These are phyloP conservation scores for Phyllosticta citribraziliensis DNA, from an alignment of 2,329 filamentous ascomycete genomes.

Conservation along the genomic window DNA sequence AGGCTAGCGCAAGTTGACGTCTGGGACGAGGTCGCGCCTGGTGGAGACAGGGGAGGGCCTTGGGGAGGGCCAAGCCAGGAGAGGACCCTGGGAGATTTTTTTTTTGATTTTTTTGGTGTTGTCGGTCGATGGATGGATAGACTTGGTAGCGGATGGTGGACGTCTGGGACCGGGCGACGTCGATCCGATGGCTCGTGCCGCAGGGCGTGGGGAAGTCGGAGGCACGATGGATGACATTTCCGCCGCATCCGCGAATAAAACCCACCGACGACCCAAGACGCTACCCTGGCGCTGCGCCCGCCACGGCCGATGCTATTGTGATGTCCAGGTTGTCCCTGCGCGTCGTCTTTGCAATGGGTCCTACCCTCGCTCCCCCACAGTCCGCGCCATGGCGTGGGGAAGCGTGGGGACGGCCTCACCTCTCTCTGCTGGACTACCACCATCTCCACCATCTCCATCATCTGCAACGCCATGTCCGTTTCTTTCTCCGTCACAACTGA, in stretches of 20 bases:
- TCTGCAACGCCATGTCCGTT: neutral
- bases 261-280: neutral
- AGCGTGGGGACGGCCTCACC: neutral
- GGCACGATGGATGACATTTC: constrained; percentile 1
- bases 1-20: constrained; percentile 6
- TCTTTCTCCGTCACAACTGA: neutral
- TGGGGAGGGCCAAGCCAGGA: neutral
- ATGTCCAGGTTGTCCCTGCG: neutral
- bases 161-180: neutral
- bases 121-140: neutral
- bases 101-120: neutral
- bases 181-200: neutral
- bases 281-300: neutral
- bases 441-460: neutral
- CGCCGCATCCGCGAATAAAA: constrained; percentile 7
- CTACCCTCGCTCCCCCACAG: neutral
- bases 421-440: too few species aligned
- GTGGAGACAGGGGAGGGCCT: neutral
- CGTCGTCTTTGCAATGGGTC: neutral
- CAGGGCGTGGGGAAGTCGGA: neutral
- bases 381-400: neutral
- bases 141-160: neutral
- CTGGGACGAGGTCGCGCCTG: neutral
- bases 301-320: too few species aligned
- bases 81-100: neutral